A percentile compares a stretch with the other conserved stretches of the same genome.
phyloP scores from a whole-genome alignment of 192 early-diverging fungal genomes.

The Backusella macrospora region DNA sequence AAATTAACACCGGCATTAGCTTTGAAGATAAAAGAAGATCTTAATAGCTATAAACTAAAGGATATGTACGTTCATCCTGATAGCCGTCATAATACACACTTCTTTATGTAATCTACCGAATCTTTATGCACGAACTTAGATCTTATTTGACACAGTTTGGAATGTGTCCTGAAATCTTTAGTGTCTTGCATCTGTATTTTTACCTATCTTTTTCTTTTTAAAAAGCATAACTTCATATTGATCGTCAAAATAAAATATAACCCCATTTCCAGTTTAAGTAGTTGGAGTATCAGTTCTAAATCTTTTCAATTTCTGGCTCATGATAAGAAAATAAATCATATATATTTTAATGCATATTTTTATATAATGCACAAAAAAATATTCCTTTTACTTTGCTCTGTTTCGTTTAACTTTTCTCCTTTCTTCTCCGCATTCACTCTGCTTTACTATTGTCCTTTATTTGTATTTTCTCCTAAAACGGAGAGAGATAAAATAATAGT shows the following conservation, averaged over 20 bases:
- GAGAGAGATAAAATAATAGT: not conserved
- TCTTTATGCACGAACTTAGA: not conserved
- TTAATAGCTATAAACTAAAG: constrained; percentile 91
- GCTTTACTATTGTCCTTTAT: too few species aligned
- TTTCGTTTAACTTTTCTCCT: not conserved
- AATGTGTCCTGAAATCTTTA: not conserved
- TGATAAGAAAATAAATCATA: not conserved
- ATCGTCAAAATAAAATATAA: too few species aligned
- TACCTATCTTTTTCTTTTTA: not conserved
- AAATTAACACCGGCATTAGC: constrained; percentile 85
- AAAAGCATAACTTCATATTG: not conserved
- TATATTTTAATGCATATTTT: not conserved
- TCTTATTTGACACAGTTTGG: constrained; percentile 5
- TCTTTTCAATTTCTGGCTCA: not conserved
- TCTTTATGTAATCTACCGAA: constrained; percentile 53
- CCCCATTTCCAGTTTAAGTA: too few species aligned
- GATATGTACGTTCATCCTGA: constrained; percentile 92
- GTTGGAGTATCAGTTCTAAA: too few species aligned
- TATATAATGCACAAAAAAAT: not conserved
- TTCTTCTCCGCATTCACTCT: not conserved
- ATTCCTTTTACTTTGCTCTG: not conserved
- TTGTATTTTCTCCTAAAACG: not conserved
- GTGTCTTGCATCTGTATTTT: constrained; percentile 7
- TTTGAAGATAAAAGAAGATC: constrained; percentile 86
- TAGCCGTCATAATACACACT: constrained; percentile 72